A percentile compares a stretch with the other conserved stretches of the same genome.
These are phyloP conservation scores for Apiotrichum veenhuisii DNA, from an alignment of 1,284 basidiomycete genomes.

Conservation along the genomic window DNA sequence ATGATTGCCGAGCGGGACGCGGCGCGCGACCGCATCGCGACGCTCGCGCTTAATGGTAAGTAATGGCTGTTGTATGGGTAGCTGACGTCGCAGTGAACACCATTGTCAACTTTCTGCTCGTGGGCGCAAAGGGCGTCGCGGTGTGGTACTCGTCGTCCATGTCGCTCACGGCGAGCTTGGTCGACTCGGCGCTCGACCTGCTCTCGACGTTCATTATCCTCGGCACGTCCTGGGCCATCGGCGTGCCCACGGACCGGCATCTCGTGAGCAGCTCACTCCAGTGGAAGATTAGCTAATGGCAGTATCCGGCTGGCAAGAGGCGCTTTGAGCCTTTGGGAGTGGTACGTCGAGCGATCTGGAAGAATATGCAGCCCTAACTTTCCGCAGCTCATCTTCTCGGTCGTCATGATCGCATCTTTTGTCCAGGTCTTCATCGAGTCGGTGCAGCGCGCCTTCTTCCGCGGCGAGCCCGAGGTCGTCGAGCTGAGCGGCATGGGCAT, in stretches of 20 bases:
- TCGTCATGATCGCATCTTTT: constrained; percentile 57
- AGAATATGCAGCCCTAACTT: constrained; percentile 30
- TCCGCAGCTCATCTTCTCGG: constrained; percentile 53
- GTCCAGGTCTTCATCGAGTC: constrained; percentile 54
- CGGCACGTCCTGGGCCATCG: constrained; percentile 46
- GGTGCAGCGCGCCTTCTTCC: constrained; percentile 43
- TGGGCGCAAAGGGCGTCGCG: constrained; percentile 54
- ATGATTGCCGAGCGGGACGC: constrained; percentile 31
- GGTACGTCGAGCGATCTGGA: constrained; percentile 29
- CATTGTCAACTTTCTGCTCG: constrained; percentile 53
- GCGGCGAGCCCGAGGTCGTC: constrained; percentile 33
- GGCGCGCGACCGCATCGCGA: constrained; percentile 37
- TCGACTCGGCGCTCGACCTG: constrained; percentile 57
- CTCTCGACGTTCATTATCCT: constrained; percentile 54
- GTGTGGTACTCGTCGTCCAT: constrained; percentile 56
- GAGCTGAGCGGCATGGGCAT: constrained; percentile 46
- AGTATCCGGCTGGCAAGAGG: constrained; percentile 55
- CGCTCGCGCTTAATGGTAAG: constrained; percentile 43
- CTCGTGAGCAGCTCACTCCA: constrained; percentile 20
- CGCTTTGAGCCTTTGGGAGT: constrained; percentile 54
- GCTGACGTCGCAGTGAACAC: constrained; percentile 40
- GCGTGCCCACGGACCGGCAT: constrained; percentile 40
- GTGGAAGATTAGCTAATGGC: constrained; percentile 4
- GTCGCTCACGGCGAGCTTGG: constrained; percentile 56
- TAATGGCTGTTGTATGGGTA: background rate